Conservation (phyloP, 1,284 basidiomycete species). For the Pseudozyma hubeiensis region DNA sequence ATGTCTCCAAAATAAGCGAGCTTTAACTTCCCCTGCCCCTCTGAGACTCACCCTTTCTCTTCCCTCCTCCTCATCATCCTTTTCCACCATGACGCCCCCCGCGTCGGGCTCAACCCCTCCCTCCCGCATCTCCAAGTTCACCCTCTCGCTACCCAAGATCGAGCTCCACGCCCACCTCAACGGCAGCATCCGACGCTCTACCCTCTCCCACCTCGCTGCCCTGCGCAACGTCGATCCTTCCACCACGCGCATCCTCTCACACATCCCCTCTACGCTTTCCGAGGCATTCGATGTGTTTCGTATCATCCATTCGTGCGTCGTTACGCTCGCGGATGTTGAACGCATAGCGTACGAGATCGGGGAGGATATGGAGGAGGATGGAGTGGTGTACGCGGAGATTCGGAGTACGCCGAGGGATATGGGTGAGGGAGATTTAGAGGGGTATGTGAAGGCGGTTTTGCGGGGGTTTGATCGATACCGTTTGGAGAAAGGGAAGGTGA, state of each 20-base stretch:
- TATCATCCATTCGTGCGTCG: conserved; percentile 40
- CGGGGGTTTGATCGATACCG: conserved; percentile 14
- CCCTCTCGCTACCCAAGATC: conserved; percentile 32
- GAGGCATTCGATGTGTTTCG: conserved; percentile 43
- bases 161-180: conserved; percentile 56
- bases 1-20: too few species aligned
- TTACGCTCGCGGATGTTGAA: conserved; percentile 20
- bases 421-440: not conserved
- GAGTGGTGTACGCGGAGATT: conserved; percentile 52
- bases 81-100: too few species aligned
- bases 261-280: conserved; percentile 28
- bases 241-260: conserved; percentile 17
- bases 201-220: conserved; percentile 27
- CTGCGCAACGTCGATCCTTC: conserved; percentile 5
- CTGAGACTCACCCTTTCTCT: too few species aligned
- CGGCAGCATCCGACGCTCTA: conserved; percentile 46
- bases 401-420: conserved; percentile 38
- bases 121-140: conserved; percentile 1
- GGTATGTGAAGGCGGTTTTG: conserved; percentile 29
- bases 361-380: conserved; percentile 37
- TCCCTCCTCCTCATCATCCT: too few species aligned
- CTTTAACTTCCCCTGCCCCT: too few species aligned
- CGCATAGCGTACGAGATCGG: conserved; percentile 35
- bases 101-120: too few species aligned
- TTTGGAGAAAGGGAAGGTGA: not conserved